A percentile compares a stretch with the other conserved stretches of the same genome.
phyloP scores from a whole-genome alignment of 176 grass and related monocot genomes.

The Coix lacrymajobi region DNA sequence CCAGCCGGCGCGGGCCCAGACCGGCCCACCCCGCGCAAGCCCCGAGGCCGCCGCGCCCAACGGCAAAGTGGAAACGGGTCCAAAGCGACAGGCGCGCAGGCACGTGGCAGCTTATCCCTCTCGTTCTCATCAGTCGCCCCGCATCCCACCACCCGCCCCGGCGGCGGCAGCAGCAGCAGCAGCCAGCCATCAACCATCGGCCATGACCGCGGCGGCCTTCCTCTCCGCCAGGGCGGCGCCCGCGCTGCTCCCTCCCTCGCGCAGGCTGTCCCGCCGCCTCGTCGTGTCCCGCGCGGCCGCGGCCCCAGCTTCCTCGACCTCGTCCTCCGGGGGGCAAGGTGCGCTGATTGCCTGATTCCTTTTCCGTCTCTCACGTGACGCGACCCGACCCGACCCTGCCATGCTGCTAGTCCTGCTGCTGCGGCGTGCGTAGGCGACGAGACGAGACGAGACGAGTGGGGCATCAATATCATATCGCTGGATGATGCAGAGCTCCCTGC shows the following conservation, averaged over 20 bases:
- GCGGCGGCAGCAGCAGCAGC: neutral
- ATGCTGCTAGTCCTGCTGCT: neutral
- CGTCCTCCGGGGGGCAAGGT: neutral
- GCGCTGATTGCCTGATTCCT: neutral
- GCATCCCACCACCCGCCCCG: no score
- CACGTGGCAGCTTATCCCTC: conserved; percentile 19
- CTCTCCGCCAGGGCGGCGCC: conserved; percentile 25
- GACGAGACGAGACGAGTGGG: neutral
- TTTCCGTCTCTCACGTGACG: neutral
- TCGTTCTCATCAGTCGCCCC: no score
- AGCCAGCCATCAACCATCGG: neutral
- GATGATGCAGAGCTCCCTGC: neutral
- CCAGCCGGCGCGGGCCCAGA: neutral
- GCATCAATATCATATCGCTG: neutral
- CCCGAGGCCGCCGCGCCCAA: neutral
- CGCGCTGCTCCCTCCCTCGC: neutral
- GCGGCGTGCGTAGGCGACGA: neutral
- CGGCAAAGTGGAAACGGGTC: neutral
- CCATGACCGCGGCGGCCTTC: conserved; percentile 36
- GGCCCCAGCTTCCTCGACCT: neutral
- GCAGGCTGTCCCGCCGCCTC: conserved; percentile 1
- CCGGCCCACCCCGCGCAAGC: neutral
- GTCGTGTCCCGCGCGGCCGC: conserved; percentile 12
- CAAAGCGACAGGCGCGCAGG: neutral
- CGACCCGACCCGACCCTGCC: neutral